Percentiles rank a stretch among this genome's conserved stretches.
These are phyloP conservation scores for Parascedosporium putredinis DNA, from an alignment of 2,329 filamentous ascomycete species.

Conservation along the genomic window DNA sequence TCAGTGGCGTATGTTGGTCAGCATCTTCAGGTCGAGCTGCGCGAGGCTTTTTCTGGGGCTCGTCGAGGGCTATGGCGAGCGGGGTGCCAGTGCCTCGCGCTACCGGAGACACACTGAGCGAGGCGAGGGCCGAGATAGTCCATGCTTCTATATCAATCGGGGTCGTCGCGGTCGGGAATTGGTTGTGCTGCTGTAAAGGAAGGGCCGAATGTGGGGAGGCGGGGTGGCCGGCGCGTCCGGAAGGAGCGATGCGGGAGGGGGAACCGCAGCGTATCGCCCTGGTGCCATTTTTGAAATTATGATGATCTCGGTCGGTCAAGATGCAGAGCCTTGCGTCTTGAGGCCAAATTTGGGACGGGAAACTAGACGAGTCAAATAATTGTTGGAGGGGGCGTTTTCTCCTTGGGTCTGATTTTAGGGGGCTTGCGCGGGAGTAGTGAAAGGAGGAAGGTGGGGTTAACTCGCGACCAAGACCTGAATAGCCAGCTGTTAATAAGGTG, in stretches of 20 bases:
- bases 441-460: too few relatives aligned
- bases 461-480: too few relatives aligned
- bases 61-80: constrained; percentile 63
- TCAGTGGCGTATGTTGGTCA: constrained; percentile 20
- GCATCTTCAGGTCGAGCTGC: not conserved
- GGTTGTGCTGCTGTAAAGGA: constrained; percentile 11
- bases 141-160: constrained; percentile 55
- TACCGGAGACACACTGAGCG: constrained; percentile 41
- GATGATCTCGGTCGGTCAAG: too few relatives aligned
- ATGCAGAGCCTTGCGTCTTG: too few relatives aligned
- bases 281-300: not conserved
- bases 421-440: too few relatives aligned
- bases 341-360: too few relatives aligned
- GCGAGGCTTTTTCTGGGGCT: not conserved
- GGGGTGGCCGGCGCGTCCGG: not conserved
- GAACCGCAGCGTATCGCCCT: not conserved
- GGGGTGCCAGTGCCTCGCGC: constrained; percentile 51
- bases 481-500: too few relatives aligned
- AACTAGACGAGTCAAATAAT: too few relatives aligned
- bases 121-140: constrained; percentile 49
- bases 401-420: too few relatives aligned
- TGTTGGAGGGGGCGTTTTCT: too few relatives aligned
- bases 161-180: not conserved
- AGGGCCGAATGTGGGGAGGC: constrained; percentile 10
- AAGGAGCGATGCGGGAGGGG: not conserved